These are phyloP conservation scores for Mortierella sp. DNA, from an alignment of 371 early-diverging fungal genomes.

Conservation along the genomic window DNA sequence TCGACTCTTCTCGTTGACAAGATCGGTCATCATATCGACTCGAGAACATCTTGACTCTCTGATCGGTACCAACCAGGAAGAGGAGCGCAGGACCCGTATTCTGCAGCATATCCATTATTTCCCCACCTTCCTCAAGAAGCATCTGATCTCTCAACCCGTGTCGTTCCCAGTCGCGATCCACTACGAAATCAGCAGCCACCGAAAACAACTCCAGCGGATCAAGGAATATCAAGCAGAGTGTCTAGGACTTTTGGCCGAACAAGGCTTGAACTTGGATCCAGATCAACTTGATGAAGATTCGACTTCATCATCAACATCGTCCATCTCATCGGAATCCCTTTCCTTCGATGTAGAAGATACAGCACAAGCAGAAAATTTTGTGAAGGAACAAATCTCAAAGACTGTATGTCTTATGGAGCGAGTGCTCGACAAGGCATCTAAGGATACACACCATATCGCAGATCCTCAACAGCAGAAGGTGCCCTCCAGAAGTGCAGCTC, in stretches of 20 bases:
- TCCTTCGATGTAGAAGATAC: slow-evolving; percentile 5
- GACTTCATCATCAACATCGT: slow-evolving; percentile 5
- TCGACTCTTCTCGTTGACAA: slow-evolving; percentile 56
- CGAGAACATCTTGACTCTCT: slow-evolving; percentile 42
- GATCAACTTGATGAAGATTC: slow-evolving; percentile 31
- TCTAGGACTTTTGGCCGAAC: slow-evolving; percentile 66
- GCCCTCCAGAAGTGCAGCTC: slow-evolving; percentile 23
- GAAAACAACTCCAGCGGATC: slow-evolving; percentile 59
- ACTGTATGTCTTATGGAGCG: slow-evolving; percentile 45
- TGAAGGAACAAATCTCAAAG: slow-evolving; percentile 52
- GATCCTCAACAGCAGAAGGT: slow-evolving; percentile 33
- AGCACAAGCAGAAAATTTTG: slow-evolving; percentile 21
- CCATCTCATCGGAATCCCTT: slow-evolving; percentile 3
- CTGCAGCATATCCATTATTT: slow-evolving; percentile 50
- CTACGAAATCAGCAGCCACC: slow-evolving; percentile 73
- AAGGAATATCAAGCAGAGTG: slow-evolving; percentile 72
- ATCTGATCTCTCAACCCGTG: slow-evolving; percentile 51
- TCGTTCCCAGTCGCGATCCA: slow-evolving; percentile 66
- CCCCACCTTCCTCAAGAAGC: slow-evolving; percentile 42
- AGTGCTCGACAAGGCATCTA: slow-evolving; percentile 42
- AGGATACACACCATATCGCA: slow-evolving; percentile 25
- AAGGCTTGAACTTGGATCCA: slow-evolving; percentile 50
- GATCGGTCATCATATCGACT: slow-evolving; percentile 24
- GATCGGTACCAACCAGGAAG: slow-evolving; percentile 16
- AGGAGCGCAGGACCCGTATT: slow-evolving; percentile 16